Evolutionary conservation across 441 rosid genomes (phyloP).

Genomic region (Lepidium campestre): DNA sequence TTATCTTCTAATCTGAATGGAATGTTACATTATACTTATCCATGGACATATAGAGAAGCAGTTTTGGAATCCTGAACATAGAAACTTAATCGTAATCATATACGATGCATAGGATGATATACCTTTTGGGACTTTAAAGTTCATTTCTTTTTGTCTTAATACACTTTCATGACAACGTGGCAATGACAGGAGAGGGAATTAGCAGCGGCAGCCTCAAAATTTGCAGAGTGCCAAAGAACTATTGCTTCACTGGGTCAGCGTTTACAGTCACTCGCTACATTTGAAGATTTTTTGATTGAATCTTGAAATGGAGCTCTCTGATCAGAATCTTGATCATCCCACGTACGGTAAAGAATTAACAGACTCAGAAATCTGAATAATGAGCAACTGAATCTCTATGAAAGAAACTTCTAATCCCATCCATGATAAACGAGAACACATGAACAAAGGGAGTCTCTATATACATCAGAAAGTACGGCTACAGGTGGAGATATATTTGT

Average conservation of each 20-base stretch:
- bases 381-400: constrained; percentile 6
- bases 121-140: neutral
- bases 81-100: neutral
- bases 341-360: neutral
- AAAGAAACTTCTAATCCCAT: constrained; percentile 5
- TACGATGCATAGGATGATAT: neutral
- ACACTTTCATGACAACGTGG: constrained; percentile 10
- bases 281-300: constrained; percentile 54
- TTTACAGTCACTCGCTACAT: constrained; percentile 55
- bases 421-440: constrained; percentile 2
- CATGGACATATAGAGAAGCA: neutral
- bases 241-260: constrained; percentile 64
- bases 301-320: constrained; percentile 28
- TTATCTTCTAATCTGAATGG: constrained; percentile 2
- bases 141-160: neutral
- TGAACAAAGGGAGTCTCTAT: neutral
- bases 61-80: neutral
- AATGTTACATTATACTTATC: neutral
- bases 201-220: constrained; percentile 55
- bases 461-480: constrained; percentile 11
- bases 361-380: constrained; percentile 12
- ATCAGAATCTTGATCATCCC: constrained; percentile 15
- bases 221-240: constrained; percentile 85
- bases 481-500: constrained; percentile 22
- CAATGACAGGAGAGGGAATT: constrained; percentile 64